Base-by-base conservation (phyloP, 2,329 filamentous ascomycete species). In the Aaosphaeria arxii region DNA sequence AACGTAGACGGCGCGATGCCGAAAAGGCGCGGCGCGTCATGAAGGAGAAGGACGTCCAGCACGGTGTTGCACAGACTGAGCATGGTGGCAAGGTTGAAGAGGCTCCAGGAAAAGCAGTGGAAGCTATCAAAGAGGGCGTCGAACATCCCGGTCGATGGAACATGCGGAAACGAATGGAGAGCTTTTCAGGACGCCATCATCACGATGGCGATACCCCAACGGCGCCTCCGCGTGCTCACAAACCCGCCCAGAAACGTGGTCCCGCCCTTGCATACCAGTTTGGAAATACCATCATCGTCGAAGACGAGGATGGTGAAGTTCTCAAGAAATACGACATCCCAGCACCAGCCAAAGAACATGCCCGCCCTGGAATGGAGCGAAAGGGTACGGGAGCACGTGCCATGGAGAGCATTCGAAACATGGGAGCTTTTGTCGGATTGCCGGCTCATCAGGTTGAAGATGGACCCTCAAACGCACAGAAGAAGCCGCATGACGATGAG, bases 221-320 rank as follows among this genome's bases (percentile, higher is more conserved):
- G n/a, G 56, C 72, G 39, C 60, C 63, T 7, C 51, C 61, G 5
- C 59, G 58, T 39, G 57, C 66, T 32, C 59, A 69, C 7, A 67
- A 70, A 47, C 54, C 65, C 5, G 61, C 67, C 40, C 63, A 66
- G 36, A 73, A 77, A 35, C 77, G 81, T 55, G 87, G 87, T 47
- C 87, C 88, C 9, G 89, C 89, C n/a, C 77, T 86, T 42, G 89
- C 89, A 5, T 95, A 91, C 64, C 88, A 91, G 56, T 92, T 90
- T 62, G 89, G 89, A 53, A 91, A 89, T 64, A 91, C 89, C 74
- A 89, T 95, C 55, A 92, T 95, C 64, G 87, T 95, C 11, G 89
- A 95, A 71, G 88, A 95, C 53, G 87, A 88, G 67, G 86, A 91
- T 58, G 89, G 89, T 40, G 89, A 95, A 66, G 89, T 95, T 31